Conservation (phyloP, 345 rosid genomes). For the Bruguiera sexangula region DNA sequence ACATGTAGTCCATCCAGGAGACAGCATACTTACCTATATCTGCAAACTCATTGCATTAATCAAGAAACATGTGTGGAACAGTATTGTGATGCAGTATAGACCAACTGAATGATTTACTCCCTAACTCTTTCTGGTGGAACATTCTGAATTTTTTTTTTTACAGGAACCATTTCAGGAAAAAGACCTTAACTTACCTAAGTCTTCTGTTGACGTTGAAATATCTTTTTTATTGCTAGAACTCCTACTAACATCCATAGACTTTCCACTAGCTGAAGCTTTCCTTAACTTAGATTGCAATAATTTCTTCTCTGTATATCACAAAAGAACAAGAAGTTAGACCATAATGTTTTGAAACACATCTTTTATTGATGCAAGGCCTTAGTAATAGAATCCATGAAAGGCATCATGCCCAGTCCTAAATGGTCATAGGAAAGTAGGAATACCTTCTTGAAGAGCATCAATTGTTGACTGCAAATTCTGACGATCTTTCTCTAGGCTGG, state of each 20-base stretch:
- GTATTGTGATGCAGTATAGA: no score
- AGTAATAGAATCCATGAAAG: no score
- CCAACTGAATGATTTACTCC: no score
- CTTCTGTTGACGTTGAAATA: constrained; percentile 79
- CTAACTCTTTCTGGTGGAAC: no score
- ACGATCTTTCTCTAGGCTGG: constrained; percentile 81
- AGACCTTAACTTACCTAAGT: constrained; percentile 52
- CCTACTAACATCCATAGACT: constrained; percentile 40
- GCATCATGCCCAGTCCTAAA: no score
- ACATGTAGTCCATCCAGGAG: no score
- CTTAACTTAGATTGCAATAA: constrained; percentile 76
- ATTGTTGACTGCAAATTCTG: constrained; percentile 82
- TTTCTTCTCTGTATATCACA: constrained; percentile 76
- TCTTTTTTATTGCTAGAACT: constrained; percentile 47
- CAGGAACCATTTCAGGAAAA: neutral
- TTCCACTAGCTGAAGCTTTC: constrained; percentile 62
- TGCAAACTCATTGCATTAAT: no score
- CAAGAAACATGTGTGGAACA: no score
- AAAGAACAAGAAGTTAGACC: neutral
- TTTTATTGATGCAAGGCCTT: no score
- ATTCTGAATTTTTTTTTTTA: no score
- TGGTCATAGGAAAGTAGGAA: neutral
- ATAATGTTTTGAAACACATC: no score
- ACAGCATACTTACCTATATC: no score
- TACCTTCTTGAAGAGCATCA: constrained; percentile 93